Evolutionary conservation across 2,329 filamentous ascomycete species (phyloP), one percentile per base, ranked within the genome.

Genomic region (Leptographium wingfieldii): DNA sequence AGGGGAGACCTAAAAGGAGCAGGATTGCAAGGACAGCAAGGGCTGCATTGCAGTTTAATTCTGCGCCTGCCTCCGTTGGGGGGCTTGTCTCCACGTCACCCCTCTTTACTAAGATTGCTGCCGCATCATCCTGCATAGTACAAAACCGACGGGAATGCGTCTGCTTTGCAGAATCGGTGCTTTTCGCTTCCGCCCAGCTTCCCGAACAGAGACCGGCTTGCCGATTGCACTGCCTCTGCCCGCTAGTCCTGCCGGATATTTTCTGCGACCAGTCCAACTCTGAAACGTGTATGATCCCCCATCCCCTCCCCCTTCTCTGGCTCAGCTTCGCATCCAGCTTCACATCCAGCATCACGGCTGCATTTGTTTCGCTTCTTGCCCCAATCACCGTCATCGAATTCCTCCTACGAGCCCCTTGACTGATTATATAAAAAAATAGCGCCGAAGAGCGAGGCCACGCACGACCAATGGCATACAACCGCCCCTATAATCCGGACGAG

Each of bases 401-500:
- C 12, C 40, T 22, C 22, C 22, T 22, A 22, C 22, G 22, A 22
- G 16, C 40, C 40, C 40, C 16, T 25, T 6, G 22, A 9, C 46
- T 27, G 22, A 51, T 12, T 12, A 51, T 27, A 51, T 27, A 22
- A 10, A 27, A 12, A 10, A 22, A 27, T 5, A n/a, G 22, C 22
- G 54, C 29, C 14, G 29, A 38, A 52, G 10, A 51, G 46, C 46
- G 14, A 25, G 19, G 12, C 29, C 31, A 12, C 27, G 31, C 31
- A 31, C 54, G 6, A 31, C 43, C 54, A 5, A 97, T 97, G 92
- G 92, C 92, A 60, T 97, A 97, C 80, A 95, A 95, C 75, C 85
- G 85, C 72, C 83, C 87, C 60, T 94, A 91, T 77, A 95, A 99
- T 73, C 92, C 92, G 40, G 92, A 99, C 77, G 89, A 91, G 71